Percentiles rank a stretch among this genome's conserved stretches.
These are phyloP conservation scores for Hyparrhenia diplandra DNA, from an alignment of 176 grass and related monocot species.

Conservation along the genomic window DNA sequence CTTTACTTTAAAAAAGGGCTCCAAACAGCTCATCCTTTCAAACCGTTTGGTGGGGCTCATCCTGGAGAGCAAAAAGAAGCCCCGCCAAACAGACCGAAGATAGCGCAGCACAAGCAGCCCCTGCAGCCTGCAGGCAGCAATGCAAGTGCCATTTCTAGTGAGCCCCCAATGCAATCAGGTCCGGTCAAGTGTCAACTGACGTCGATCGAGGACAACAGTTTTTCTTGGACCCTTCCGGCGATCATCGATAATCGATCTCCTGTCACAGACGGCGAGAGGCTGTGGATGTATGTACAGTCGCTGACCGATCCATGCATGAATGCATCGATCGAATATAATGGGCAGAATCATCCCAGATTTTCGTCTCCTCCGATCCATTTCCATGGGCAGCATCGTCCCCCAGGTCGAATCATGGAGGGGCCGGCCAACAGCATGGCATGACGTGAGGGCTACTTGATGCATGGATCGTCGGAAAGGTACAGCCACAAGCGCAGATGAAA, in stretches of 20 bases:
- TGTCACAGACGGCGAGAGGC: neutral
- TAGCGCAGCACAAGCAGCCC: neutral
- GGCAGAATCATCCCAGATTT: slow-evolving; percentile 7
- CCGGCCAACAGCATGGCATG: neutral
- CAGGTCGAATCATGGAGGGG: neutral
- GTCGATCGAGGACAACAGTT: slow-evolving; percentile 3
- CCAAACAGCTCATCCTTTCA: too few relatives aligned
- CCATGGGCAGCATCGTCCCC: slow-evolving; percentile 2
- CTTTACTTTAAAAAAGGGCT: too few relatives aligned
- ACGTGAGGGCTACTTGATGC: neutral
- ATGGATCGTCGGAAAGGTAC: neutral
- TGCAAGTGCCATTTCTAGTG: neutral
- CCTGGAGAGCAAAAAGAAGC: too few relatives aligned
- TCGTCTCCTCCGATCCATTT: neutral
- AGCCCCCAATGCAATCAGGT: neutral
- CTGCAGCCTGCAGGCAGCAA: neutral
- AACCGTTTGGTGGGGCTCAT: too few relatives aligned
- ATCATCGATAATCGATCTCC: neutral
- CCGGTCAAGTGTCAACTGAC: neutral
- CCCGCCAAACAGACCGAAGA: too few relatives aligned
- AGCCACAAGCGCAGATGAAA: neutral
- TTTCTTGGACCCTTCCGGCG: neutral
- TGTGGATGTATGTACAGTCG: neutral
- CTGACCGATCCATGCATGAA: neutral
- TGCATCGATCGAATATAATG: slow-evolving; percentile 20